Evolutionary conservation across 2,329 filamentous ascomycete species (phyloP), one percentile per base, ranked within the genome.

Genomic region (Elsinoe perseae): DNA sequence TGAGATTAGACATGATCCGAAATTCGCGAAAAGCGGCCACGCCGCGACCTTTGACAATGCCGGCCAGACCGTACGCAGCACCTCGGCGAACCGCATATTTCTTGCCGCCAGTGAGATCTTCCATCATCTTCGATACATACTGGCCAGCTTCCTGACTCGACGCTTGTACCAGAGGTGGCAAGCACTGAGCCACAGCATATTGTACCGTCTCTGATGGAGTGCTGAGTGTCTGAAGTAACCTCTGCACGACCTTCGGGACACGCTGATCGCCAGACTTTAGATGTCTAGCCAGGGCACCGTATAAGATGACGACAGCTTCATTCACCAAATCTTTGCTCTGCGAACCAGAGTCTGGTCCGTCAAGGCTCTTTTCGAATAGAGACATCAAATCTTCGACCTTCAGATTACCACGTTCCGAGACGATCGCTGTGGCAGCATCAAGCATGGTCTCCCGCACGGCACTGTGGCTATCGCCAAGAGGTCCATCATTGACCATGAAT

Each of bases 201-300:
- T 98, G 93, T 1, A 98, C 93, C 14, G 89, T 91, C 71, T 98
- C 93, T 0, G 93, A 97, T 25, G 93, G 93, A 10, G 92, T 97
- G 69, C 86, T 93, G 43, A 98, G 77, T 5, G 95, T 96, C 20
- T 84, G 82, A 56, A 98, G 78, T 20, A 98, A 77, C 60, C 90
- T 83, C 63, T 92, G 85, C 52, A 98, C 85, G 44, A 98, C 93
- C 57, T 86, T 84, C 1, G 91, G 89, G 50, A 97, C 82, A 65
- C 95, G 91, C 62, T 83, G 74, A 69, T 98, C 93, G n/a, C 90
- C 89, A 6, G 83, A 73, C 62, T 87, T 82, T 58, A 98, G 75
- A 75, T 98, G 93, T 53, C 88, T 84, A 42, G 91, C 93, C 34
- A 98, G 75, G 53, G 95, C 92, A 68, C 93, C 93, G 65, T 98